Evolutionary conservation across 2,329 filamentous ascomycete genomes (phyloP), one percentile per base, ranked within the genome.

Genomic region (Hypoxylon sp.): DNA sequence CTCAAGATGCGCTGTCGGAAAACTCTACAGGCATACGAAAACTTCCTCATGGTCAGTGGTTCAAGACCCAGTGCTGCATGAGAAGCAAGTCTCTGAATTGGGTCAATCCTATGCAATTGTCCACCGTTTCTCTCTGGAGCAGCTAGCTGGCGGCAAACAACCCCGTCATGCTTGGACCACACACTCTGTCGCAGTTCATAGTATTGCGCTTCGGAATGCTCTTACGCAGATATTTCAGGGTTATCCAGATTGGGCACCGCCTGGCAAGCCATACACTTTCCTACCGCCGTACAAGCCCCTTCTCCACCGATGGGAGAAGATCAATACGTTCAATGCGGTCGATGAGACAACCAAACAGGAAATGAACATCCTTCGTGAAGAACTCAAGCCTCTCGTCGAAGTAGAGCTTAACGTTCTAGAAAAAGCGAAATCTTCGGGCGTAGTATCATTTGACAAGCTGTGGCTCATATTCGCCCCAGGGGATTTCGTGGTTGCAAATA

Each of bases 301-400:
- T 22, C 3, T 46, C 42, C 42, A 46, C 10, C 42, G 42, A 19
- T 46, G 42, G 42, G 42, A 46, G n/a, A 46, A 46, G 42, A 46
- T 46, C 6, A 9, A 11, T 46, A 22, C n/a, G 5, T 46, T 46
- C 3, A 1, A 22, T 3, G 42, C 42, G 2, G n/a, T 22, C n/a
- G 42, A 46, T 22, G 42, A 46, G 10, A 22, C n/a, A 22, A 22
- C 42, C 19, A 46, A 46, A 4, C 19, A 46, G 19, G 42, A 46
- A 46, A 17, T 46, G 19, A 17, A 22, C 42, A 17, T 46, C n/a
- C 19, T 46, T 14, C 10, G 42, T 3, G 42, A 46, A 13, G 42
- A 46, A 46, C n/a, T 46, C 42, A 46, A 46, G n/a, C 42, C 42
- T 22, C 42, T 46, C 42, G n/a, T 46, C 11, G 42, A 46, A 46